Conservation (phyloP, 2,329 filamentous ascomycete genomes). For the Colletotrichum abscissum region DNA sequence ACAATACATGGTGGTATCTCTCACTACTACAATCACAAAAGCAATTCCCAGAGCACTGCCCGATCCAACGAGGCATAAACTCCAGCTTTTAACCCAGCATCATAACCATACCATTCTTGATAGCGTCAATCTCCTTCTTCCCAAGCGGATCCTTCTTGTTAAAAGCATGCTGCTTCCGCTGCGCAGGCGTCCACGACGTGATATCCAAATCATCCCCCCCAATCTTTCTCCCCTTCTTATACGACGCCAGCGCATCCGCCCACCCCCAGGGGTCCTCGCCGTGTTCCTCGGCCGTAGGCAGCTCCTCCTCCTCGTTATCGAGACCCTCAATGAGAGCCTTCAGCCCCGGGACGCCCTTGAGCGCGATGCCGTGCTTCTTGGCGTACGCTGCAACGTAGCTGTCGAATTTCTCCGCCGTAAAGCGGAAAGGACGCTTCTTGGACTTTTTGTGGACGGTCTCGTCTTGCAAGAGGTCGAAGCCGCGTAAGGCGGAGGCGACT, state of each 20-base stretch:
- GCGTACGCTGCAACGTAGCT: constrained; percentile 48
- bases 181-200: constrained; percentile 44
- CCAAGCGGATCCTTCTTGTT: constrained; percentile 49
- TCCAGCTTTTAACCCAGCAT: constrained; percentile 1
- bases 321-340: constrained; percentile 37
- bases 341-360: constrained; percentile 42
- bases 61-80: neutral
- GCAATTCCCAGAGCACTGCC: neutral
- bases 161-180: constrained; percentile 47
- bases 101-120: constrained; percentile 51
- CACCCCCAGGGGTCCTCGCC: constrained; percentile 43
- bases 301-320: constrained; percentile 38
- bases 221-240: constrained; percentile 40
- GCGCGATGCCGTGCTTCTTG: constrained; percentile 45
- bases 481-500: constrained; percentile 34
- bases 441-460: constrained; percentile 16
- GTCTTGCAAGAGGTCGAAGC: constrained; percentile 36
- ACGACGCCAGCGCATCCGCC: constrained; percentile 38
- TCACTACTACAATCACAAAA: neutral
- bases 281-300: constrained; percentile 38
- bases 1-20: neutral
- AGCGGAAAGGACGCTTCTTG: constrained; percentile 38
- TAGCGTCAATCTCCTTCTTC: constrained; percentile 44
- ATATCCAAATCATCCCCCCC: constrained; percentile 53
- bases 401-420: constrained; percentile 40